Conservation (phyloP, 2,329 filamentous ascomycete genomes). For the Aspergillus sp. region DNA sequence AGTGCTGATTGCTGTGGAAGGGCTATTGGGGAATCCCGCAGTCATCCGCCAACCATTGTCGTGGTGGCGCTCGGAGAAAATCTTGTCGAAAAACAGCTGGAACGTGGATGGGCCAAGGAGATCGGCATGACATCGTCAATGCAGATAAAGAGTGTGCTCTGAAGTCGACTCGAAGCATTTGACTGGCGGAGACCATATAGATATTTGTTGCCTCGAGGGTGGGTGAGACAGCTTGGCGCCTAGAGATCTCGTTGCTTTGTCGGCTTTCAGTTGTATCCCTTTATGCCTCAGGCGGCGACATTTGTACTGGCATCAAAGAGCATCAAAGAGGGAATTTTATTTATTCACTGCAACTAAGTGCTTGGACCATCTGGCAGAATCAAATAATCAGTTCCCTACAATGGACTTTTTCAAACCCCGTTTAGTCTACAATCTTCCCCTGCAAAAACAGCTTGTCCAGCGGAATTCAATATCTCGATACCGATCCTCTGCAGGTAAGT, state of each 20-base stretch:
- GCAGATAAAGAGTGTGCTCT: background rate
- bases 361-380: background rate
- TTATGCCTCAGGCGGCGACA: slow-evolving; percentile 10
- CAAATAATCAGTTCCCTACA: background rate
- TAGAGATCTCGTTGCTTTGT: background rate
- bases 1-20: background rate
- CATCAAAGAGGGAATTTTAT: background rate
- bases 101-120: background rate
- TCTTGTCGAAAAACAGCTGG: slow-evolving; percentile 6
- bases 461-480: background rate
- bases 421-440: background rate
- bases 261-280: background rate
- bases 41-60: slow-evolving; percentile 4
- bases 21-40: background rate
- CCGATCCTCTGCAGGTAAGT: background rate
- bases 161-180: background rate
- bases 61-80: slow-evolving; percentile 10
- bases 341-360: background rate
- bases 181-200: slow-evolving; percentile 1
- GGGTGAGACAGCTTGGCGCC: slow-evolving; percentile 9
- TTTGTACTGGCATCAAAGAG: background rate
- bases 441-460: background rate
- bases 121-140: slow-evolving; percentile 9
- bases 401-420: background rate
- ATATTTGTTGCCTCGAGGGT: background rate